These are phyloP conservation scores for Corymbia maculata DNA, from an alignment of 345 rosid species.

Conservation along the genomic window DNA sequence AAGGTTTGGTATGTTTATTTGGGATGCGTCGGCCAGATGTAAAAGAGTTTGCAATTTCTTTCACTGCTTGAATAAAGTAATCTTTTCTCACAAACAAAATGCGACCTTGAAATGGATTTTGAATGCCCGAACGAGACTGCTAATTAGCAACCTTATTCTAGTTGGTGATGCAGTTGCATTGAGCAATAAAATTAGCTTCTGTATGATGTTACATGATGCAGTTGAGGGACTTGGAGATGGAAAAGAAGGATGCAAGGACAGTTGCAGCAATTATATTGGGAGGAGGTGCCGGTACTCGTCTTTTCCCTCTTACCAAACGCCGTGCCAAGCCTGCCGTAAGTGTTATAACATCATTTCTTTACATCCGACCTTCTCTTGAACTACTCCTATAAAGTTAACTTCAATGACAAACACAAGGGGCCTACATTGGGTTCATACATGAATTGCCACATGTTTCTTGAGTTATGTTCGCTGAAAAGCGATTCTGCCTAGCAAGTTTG, in stretches of 20 bases:
- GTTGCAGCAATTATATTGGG: constrained; percentile 84
- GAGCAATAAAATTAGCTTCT: background rate
- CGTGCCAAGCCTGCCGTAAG: constrained; percentile 96
- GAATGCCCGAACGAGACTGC: background rate
- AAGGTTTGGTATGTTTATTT: background rate
- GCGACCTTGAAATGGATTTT: background rate
- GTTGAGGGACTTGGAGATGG: constrained; percentile 64
- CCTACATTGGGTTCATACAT: background rate
- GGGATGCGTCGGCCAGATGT: background rate
- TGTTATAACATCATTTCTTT: background rate
- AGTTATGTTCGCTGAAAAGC: background rate
- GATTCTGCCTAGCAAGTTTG: background rate
- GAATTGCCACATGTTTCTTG: background rate
- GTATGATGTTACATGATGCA: constrained; percentile 6
- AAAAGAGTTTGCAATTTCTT: background rate
- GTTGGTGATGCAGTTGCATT: background rate
- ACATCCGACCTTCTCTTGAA: background rate
- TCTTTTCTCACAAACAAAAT: background rate
- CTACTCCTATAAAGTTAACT: background rate
- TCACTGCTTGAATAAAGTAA: background rate
- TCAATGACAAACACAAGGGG: background rate
- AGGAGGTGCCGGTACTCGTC: constrained; percentile 99
- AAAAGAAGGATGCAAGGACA: constrained; percentile 57
- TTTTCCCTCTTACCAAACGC: constrained; percentile 88
- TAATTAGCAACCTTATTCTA: background rate